phyloP scores from a whole-genome alignment of 768 basidiomycete species.

The Dacryopinax primogenitus region DNA sequence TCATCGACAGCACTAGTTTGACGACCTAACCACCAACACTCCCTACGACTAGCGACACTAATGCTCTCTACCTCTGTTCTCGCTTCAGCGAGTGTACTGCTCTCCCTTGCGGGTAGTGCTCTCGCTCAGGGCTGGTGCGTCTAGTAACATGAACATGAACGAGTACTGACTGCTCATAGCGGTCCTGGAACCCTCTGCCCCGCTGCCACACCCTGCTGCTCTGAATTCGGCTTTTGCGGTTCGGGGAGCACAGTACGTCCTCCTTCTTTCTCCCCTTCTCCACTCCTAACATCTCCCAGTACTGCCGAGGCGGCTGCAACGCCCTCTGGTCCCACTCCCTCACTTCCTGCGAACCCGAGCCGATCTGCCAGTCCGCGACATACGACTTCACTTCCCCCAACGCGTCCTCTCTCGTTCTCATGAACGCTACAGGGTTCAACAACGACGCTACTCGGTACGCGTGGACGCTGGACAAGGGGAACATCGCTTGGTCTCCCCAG shows the following conservation, averaged over 20 bases:
- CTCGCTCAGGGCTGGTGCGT: not conserved
- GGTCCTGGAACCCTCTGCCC: conserved; percentile 16
- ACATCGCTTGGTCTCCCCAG: conserved; percentile 26
- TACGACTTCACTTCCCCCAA: not conserved
- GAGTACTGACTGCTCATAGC: not conserved
- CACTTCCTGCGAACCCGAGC: conserved; percentile 55
- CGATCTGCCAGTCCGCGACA: conserved; percentile 51
- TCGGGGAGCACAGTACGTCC: conserved; percentile 27
- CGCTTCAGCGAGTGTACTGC: not conserved
- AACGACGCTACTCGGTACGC: conserved; percentile 64
- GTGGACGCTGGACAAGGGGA: conserved; percentile 58
- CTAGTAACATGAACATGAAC: not conserved
- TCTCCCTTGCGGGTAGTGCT: not conserved
- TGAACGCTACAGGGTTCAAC: conserved; percentile 52
- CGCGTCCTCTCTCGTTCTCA: conserved; percentile 31
- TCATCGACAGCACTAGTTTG: not conserved
- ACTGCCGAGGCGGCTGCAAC: conserved; percentile 79
- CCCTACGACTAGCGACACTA: too few species aligned
- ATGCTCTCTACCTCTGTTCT: not conserved
- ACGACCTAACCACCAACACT: too few species aligned
- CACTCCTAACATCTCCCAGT: conserved; percentile 22
- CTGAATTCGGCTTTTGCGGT: conserved; percentile 46
- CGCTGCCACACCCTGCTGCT: conserved; percentile 25
- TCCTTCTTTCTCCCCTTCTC: not conserved
- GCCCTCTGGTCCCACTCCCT: conserved; percentile 53